Conservation (phyloP, 768 basidiomycete species). For the Mycena crocata region DNA sequence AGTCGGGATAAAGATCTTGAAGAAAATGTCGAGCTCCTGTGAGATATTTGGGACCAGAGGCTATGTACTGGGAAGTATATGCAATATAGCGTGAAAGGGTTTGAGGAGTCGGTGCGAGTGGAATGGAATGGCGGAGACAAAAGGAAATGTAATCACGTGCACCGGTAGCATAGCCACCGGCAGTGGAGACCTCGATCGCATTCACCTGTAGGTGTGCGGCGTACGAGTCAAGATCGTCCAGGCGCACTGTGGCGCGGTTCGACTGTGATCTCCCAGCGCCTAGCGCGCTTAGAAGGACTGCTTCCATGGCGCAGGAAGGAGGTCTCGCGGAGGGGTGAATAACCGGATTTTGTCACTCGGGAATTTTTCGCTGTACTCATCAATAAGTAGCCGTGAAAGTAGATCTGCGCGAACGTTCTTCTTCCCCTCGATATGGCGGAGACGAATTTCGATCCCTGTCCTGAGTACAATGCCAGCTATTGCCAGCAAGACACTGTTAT, state of each 20-base stretch:
- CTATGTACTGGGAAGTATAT: conserved; percentile 32
- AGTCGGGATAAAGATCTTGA: conserved; percentile 38
- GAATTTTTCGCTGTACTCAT: conserved; percentile 28
- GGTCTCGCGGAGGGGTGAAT: conserved; percentile 33
- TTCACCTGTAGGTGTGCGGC: conserved; percentile 32
- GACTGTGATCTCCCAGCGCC: conserved; percentile 26
- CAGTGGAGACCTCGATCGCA: conserved; percentile 35
- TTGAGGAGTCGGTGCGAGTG: conserved; percentile 35
- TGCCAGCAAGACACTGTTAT: conserved; percentile 24
- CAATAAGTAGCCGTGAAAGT: conserved; percentile 33
- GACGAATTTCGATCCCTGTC: conserved; percentile 29
- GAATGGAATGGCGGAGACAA: conserved; percentile 26
- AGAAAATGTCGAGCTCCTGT: conserved; percentile 40
- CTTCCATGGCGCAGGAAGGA: conserved; percentile 34
- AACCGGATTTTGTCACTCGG: conserved; percentile 32
- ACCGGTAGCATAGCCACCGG: conserved; percentile 34
- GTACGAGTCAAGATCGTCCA: conserved; percentile 28
- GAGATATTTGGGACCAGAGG: conserved; percentile 36
- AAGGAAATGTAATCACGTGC: conserved; percentile 37
- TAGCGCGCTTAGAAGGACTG: conserved; percentile 32
- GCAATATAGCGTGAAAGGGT: conserved; percentile 37
- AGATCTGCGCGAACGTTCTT: conserved; percentile 32
- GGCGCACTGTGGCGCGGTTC: conserved; percentile 20
- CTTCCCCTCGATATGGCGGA: conserved; percentile 33
- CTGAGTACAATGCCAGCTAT: conserved; percentile 26